Conservation (phyloP, 177 flowering plant species). For the Tripterygium wilfordii region DNA sequence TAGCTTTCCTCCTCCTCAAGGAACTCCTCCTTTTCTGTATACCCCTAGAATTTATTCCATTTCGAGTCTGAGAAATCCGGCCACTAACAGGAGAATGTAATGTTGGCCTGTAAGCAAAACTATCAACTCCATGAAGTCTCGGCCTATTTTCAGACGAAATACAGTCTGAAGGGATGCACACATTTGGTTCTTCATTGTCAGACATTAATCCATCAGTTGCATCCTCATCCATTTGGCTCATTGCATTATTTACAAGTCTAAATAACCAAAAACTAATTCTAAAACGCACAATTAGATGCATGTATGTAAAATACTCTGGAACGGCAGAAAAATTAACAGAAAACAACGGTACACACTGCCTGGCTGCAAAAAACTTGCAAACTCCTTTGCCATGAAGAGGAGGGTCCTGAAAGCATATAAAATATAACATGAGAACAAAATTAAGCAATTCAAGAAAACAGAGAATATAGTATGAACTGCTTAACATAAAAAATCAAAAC, state of each 20-base stretch:
- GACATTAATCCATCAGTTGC: constrained; percentile 5
- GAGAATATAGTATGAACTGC: too few species aligned
- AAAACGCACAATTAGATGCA: constrained; percentile 39
- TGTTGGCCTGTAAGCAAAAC: constrained; percentile 8
- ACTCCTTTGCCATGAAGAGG: constrained; percentile 22
- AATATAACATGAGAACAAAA: background rate
- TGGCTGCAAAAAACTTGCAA: constrained; percentile 48
- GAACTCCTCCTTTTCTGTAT: constrained; percentile 53
- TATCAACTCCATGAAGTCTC: constrained; percentile 8
- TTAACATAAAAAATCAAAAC: too few species aligned
- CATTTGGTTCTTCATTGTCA: constrained; percentile 5
- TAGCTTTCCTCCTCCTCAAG: constrained; percentile 35
- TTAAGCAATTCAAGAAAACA: background rate
- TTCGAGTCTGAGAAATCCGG: constrained; percentile 21
- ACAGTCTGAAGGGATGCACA: constrained; percentile 7
- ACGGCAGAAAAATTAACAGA: constrained; percentile 49
- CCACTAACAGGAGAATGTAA: constrained; percentile 13
- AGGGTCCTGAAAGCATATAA: constrained; percentile 30
- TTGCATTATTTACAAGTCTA: constrained; percentile 11
- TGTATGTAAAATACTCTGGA: constrained; percentile 46
- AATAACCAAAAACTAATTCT: constrained; percentile 13
- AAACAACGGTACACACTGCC: constrained; percentile 38
- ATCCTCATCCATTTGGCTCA: background rate
- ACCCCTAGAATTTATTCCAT: constrained; percentile 21
- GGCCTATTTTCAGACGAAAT: constrained; percentile 4